Evolutionary conservation across 2,329 filamentous ascomycete genomes (phyloP), one percentile per base, ranked within the genome.

Genomic region (Trichoderma lentiforme): DNA sequence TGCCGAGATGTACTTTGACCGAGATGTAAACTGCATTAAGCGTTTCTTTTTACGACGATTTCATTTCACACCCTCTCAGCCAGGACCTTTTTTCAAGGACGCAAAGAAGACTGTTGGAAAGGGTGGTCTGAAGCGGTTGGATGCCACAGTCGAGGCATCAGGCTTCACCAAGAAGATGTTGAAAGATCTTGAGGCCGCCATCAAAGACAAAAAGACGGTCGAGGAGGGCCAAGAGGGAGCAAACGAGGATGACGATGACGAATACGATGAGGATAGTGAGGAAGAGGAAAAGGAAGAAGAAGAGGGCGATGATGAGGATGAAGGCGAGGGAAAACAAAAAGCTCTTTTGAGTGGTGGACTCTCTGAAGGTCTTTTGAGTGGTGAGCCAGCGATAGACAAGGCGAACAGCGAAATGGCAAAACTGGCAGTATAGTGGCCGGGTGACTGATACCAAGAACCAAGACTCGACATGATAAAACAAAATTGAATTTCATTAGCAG

Each of bases 161-260:
- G 96, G 96, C 0, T 98, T 99, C 81, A 97, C 94, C 24, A 97
- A 92, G 85, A 98, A 97, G 84, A 97, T 98, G 92, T 89, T 94
- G 18, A 97, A 96, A 81, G 96, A 99, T 76, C 84, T 99, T 18
- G 96, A 98, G 79, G 88, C 89, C 11, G 97, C 97, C 75, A 96
- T 99, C 83, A 91, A 91, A 76, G 92, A 93, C 83, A 92, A 94
- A 79, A 88, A 90, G 67, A 84, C 85, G 53, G 73, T 80, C 61
- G 79, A 83, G n/a, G 79, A 81, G 1, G 81, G 80, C n/a, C 78
- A 78, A 3, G 77, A 74, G 0, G 77, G 76, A 3, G 73, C 75
- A 2, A 75, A 77, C 0, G 79, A 79, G 0, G 78, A 80, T 2
- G 76, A 78, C 0, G 76, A 78, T 4, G 78, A 82, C 0, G 80